A percentile compares a stretch with the other conserved stretches of the same genome.
These are phyloP conservation scores for Lodderomyces pseudojiufengensis DNA, from an alignment of 1,139 yeast species.

Conservation along the genomic window DNA sequence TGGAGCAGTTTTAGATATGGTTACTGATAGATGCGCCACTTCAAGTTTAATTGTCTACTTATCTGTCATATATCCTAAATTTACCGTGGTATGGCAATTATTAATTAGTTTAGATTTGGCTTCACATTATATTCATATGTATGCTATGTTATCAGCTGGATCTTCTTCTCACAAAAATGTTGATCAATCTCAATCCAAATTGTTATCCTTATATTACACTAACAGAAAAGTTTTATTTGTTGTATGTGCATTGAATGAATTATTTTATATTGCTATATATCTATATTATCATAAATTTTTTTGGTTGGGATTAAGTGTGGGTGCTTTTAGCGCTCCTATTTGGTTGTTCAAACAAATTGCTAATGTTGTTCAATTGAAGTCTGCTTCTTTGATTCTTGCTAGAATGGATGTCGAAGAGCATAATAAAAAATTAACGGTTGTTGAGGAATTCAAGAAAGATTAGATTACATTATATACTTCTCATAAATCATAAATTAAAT, in stretches of 20 bases:
- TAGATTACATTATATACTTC: neutral
- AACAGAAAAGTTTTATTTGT: slow-evolving; percentile 77
- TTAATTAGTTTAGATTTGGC: slow-evolving; percentile 87
- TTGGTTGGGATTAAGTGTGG: slow-evolving; percentile 67
- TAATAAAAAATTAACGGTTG: slow-evolving; percentile 8
- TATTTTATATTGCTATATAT: slow-evolving; percentile 87
- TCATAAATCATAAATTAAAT: too few species aligned
- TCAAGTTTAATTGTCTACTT: slow-evolving; percentile 84
- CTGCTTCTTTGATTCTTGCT: slow-evolving; percentile 83
- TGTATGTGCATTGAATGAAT: slow-evolving; percentile 90
- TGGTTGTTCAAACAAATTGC: slow-evolving; percentile 91
- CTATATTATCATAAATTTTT: slow-evolving; percentile 63
- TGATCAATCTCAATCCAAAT: slow-evolving; percentile 63
- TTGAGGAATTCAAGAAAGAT: neutral
- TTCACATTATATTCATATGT: slow-evolving; percentile 98
- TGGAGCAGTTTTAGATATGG: slow-evolving; percentile 98
- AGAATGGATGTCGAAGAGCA: slow-evolving; percentile 67
- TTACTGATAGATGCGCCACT: slow-evolving; percentile 96
- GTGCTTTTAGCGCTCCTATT: slow-evolving; percentile 69
- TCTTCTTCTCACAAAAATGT: slow-evolving; percentile 82
- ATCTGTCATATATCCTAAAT: slow-evolving; percentile 71
- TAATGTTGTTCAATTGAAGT: slow-evolving; percentile 80
- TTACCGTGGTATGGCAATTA: slow-evolving; percentile 71
- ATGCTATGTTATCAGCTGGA: slow-evolving; percentile 82
- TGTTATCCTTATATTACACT: slow-evolving; percentile 82